Evolutionary conservation across 805 yeast species (phyloP).

Genomic region (Myxozyma monticola): DNA sequence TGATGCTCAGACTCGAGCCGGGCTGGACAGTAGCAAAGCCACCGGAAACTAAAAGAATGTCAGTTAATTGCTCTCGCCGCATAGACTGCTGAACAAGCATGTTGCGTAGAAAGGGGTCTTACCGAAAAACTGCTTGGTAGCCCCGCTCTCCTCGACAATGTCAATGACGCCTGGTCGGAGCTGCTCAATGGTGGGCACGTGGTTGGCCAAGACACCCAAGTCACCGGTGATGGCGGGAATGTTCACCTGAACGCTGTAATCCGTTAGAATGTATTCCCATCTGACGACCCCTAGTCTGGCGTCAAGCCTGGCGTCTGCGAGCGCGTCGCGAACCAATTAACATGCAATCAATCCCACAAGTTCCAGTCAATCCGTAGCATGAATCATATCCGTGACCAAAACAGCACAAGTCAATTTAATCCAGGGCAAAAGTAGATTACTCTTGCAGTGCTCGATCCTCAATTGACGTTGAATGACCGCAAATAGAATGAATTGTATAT

Average conservation of each 20-base stretch:
- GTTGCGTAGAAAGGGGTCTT: background rate
- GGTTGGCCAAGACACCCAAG: slow-evolving; percentile 95
- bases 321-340: no score
- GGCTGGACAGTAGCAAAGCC: slow-evolving; percentile 97
- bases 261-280: no score
- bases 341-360: no score
- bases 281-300: no score
- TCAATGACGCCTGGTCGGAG: slow-evolving; percentile 94
- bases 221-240: slow-evolving; percentile 94
- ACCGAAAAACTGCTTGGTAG: slow-evolving; percentile 71
- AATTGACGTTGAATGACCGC: no score
- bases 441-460: no score
- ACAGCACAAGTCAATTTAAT: no score
- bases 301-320: no score
- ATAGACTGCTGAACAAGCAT: background rate
- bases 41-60: slow-evolving; percentile 60
- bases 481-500: no score
- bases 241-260: slow-evolving; percentile 69
- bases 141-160: slow-evolving; percentile 74
- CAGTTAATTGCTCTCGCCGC: background rate
- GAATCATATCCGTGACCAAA: no score
- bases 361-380: no score
- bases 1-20: slow-evolving; percentile 83
- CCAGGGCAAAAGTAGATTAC: no score
- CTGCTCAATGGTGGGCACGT: slow-evolving; percentile 96